Evolutionary conservation across 176 grass and related monocot species (phyloP).

Genomic region (Raddia distichophylla): DNA sequence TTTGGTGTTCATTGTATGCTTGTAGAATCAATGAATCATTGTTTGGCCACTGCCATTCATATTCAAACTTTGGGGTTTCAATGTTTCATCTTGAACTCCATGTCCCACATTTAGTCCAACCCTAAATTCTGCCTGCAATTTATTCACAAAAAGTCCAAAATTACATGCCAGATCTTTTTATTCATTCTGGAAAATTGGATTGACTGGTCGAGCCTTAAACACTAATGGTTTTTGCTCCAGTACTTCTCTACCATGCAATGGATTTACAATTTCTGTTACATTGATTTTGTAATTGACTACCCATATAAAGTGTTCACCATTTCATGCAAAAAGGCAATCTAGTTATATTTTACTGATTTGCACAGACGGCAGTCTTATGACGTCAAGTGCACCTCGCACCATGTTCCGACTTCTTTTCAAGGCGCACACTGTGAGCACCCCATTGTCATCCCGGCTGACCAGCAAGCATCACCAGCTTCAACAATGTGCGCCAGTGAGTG

Average conservation of each 20-base stretch:
- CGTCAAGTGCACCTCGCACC: constrained; percentile 20
- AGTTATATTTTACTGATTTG: neutral
- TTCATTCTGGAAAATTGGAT: neutral
- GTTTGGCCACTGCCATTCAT: too few relatives aligned
- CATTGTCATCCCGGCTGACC: constrained; percentile 23
- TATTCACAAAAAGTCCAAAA: neutral
- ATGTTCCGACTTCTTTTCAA: constrained; percentile 42
- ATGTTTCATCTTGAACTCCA: too few relatives aligned
- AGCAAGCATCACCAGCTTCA: constrained; percentile 48
- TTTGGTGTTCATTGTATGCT: too few relatives aligned
- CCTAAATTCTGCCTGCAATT: neutral
- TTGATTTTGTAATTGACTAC: neutral
- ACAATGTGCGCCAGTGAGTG: constrained; percentile 55
- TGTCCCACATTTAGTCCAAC: neutral
- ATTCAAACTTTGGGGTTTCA: too few relatives aligned
- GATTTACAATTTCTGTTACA: neutral
- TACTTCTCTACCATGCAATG: neutral
- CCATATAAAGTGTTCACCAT: neutral
- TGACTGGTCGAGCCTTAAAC: neutral
- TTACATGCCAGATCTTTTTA: neutral
- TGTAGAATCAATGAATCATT: too few relatives aligned
- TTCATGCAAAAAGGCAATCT: neutral
- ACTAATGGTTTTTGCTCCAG: neutral
- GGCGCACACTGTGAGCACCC: constrained; percentile 7
- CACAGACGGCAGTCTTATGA: constrained; percentile 28